A percentile compares a stretch with the other conserved stretches of the same genome.
These are phyloP conservation scores for Acanthamoeba sp. DNA, from an alignment of 208 protist species.

Conservation along the genomic window DNA sequence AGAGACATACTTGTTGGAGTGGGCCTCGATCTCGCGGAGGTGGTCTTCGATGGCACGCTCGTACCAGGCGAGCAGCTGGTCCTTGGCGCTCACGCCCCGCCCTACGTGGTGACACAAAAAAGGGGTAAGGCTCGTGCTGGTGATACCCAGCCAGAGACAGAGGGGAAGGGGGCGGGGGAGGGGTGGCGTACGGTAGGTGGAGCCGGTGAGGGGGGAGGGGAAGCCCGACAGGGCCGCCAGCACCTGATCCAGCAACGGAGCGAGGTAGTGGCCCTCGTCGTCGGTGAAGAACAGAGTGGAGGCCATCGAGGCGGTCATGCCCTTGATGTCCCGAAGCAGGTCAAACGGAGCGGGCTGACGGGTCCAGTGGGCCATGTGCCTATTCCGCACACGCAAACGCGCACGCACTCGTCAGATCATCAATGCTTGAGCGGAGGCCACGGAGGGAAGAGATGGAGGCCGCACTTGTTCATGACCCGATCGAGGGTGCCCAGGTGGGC, in stretches of 20 bases:
- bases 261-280: background rate
- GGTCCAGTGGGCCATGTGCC: constrained; percentile 7
- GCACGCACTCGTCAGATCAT: no score
- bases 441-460: background rate
- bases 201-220: background rate
- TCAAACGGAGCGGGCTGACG: background rate
- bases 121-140: background rate
- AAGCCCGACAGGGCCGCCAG: background rate
- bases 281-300: constrained; percentile 9
- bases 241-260: background rate
- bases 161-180: no score
- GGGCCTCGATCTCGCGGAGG: background rate
- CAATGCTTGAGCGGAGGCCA: no score
- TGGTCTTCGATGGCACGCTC: background rate
- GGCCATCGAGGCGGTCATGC: background rate
- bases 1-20: constrained; percentile 34
- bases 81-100: background rate
- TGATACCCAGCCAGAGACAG: no score
- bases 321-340: background rate
- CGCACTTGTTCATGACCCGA: constrained; percentile 33
- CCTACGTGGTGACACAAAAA: background rate
- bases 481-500: background rate
- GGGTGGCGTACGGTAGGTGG: background rate
- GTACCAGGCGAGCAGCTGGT: background rate
- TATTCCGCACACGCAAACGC: no score